Evolutionary conservation across 2,329 filamentous ascomycete species (phyloP), one percentile per base, ranked within the genome.

Genomic region (Bisporella sp.): DNA sequence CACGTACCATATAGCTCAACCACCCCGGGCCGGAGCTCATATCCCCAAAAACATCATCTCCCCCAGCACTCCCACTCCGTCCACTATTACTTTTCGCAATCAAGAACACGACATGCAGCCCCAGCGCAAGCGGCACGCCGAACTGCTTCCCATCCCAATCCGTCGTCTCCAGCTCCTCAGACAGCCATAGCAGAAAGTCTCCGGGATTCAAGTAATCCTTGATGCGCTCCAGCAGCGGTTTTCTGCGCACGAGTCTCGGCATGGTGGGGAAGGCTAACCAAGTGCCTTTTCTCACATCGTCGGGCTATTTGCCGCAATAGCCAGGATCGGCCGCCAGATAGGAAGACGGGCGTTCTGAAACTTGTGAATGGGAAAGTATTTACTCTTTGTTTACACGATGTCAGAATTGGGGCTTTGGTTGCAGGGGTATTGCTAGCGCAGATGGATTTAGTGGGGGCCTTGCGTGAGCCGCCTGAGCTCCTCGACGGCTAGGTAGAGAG

Each of bases 171-270:
- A 99, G 78, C 70, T 96, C 89, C 66, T 97, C 92, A 0, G 89
- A 95, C 2, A 95, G 69, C 87, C 89, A 96, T 13, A 99, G 81
- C 48, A 93, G 72, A 63, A 92, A 87, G 70, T 99, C 93, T 72
- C 87, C 85, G 3, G 89, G 89, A 64, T 97, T 92, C 52, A 96
- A 73, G 67, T 82, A 82, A 50, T 87, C 77, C 65, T 82, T 82
- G 67, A 97, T 78, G 67, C 92, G 88, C 76, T 97, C 86, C 31
- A 72, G 66, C 59, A 96, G 78, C 66, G 93, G 85, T 66, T 81
- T 82, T 62, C 82, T 84, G 66, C 93, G 89, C 60, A 99, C 83
- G 55, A 96, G 79, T 62, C 85, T 84, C 61, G 90, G 89, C 77
- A 89, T 85, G 7, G 41, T 63, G 55, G 47, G 45, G 21, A 37